These are phyloP conservation scores for Aspergillus pseudoglaucus DNA, from an alignment of 2,329 filamentous ascomycete species.

Conservation along the genomic window DNA sequence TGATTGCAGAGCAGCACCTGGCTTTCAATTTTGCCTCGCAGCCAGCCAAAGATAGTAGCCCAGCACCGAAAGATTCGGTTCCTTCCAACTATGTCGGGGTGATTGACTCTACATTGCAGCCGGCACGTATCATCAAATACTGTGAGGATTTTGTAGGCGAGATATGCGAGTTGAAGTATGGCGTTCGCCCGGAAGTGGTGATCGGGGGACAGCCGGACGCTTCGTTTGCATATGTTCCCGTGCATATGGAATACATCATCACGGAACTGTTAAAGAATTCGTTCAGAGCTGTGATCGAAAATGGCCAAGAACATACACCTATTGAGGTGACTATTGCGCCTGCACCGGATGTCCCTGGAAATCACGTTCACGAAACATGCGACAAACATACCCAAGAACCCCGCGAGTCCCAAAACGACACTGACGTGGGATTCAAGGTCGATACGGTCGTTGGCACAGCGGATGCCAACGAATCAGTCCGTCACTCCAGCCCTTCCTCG, in stretches of 20 bases:
- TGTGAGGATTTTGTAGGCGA: slow-evolving; percentile 90
- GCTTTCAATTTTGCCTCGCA: slow-evolving; percentile 73
- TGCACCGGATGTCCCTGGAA: slow-evolving; percentile 46
- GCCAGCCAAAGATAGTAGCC: slow-evolving; percentile 56
- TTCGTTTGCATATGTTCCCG: slow-evolving; percentile 88
- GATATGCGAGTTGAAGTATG: slow-evolving; percentile 94
- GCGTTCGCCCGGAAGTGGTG: slow-evolving; percentile 69
- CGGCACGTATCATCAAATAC: slow-evolving; percentile 70
- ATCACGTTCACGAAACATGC: slow-evolving; percentile 37
- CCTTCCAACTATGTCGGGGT: slow-evolving; percentile 74
- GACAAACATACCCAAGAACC: neutral
- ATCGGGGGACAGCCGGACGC: slow-evolving; percentile 82
- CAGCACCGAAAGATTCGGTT: slow-evolving; percentile 16
- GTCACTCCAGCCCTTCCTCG: slow-evolving; percentile 39
- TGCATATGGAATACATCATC: slow-evolving; percentile 94
- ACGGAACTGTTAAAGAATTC: slow-evolving; percentile 96
- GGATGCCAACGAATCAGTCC: slow-evolving; percentile 27
- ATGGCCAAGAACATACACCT: slow-evolving; percentile 68
- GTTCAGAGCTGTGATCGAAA: slow-evolving; percentile 87
- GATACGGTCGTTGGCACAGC: slow-evolving; percentile 21
- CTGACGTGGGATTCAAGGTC: slow-evolving; percentile 26
- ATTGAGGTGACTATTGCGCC: slow-evolving; percentile 89
- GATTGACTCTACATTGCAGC: slow-evolving; percentile 83
- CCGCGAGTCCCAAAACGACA: slow-evolving; percentile 7
- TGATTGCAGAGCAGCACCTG: slow-evolving; percentile 95